Conservation (phyloP, 2,329 filamentous ascomycete genomes). For the Pseudogymnoascus sp. region DNA sequence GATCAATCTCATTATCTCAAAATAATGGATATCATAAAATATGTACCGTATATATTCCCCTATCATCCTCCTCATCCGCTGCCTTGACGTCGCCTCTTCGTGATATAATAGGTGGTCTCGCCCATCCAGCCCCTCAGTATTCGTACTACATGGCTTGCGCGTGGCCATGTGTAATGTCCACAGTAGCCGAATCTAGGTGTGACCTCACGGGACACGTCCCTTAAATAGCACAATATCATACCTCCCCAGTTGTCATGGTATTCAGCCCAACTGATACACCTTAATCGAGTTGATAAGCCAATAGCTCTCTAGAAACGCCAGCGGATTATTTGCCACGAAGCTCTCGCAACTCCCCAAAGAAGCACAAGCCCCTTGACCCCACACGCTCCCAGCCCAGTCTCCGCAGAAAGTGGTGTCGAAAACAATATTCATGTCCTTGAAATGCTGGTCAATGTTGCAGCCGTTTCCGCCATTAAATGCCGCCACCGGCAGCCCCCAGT, state of each 20-base stretch:
- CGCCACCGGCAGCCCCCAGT: conserved; percentile 62
- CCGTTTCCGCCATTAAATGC: conserved; percentile 51
- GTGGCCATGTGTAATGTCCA: not conserved
- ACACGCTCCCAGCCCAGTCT: conserved; percentile 51
- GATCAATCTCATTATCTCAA: not conserved
- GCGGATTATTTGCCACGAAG: conserved; percentile 63
- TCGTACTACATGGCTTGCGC: not conserved
- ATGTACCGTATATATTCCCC: not conserved
- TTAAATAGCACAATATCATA: not conserved
- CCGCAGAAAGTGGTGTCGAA: conserved; percentile 73
- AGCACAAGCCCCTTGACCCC: conserved; percentile 44
- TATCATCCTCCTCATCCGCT: not conserved
- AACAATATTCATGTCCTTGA: conserved; percentile 61
- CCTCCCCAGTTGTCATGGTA: too few relatives aligned
- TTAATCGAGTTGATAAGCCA: conserved; percentile 68
- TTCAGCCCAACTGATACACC: conserved; percentile 38
- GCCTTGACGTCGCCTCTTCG: not conserved
- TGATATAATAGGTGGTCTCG: not conserved
- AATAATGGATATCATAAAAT: not conserved
- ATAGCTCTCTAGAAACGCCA: conserved; percentile 62
- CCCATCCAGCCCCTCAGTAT: not conserved
- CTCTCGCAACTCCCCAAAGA: conserved; percentile 55
- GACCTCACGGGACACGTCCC: not conserved
- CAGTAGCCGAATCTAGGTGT: not conserved
- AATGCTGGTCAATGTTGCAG: conserved; percentile 59